Base-by-base conservation (phyloP, 1,284 basidiomycete species). In the Coniophora puteana region DNA sequence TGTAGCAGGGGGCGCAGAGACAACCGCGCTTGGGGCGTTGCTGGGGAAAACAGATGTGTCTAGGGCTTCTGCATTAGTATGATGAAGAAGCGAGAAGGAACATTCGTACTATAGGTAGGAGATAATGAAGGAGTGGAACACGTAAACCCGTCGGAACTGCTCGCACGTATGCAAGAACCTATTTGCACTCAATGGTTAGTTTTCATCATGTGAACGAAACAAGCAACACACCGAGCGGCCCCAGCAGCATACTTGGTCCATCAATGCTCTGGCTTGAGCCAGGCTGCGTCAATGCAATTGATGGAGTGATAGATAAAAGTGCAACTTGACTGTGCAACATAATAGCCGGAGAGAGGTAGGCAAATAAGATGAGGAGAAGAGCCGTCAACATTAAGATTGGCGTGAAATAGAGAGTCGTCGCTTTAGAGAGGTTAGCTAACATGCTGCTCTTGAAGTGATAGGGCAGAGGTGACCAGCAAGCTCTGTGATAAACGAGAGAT, bases 391-490 rank as follows among this genome's bases (percentile, higher is more conserved):
- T 71, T 43, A 89, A 63, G 8, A 86, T 20, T 20, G 84, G 84
- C 3, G 84, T 72, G 41, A 89, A 71, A 54, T 84, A 87, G 43
- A 85, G 67, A 36, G 74, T 81, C 53, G 79, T 68, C 40, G 75
- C 74, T 70, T 81, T 87, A 11, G 83, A 81, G 37, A 88, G 69
- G 52, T 77, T 74, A 47, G 78, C 67, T 53, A 89, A 80, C 82
- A 85, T 87, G 54, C 47, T 74, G 59, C 5, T 17, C 22, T 20
- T 20, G 8, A 38, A n/a, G n/a, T n/a, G n/a, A n/a, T n/a, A n/a
- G n/a, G n/a, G n/a, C n/a, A n/a, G n/a, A n/a, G n/a, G n/a, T n/a
- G n/a, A n/a, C n/a, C n/a, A n/a, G n/a, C n/a, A n/a, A n/a, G n/a
- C n/a, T n/a, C n/a, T n/a, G n/a, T n/a, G n/a, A n/a, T n/a, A n/a